phyloP scores from a whole-genome alignment of 208 protist genomes.

The Trypanosoma theileri region DNA sequence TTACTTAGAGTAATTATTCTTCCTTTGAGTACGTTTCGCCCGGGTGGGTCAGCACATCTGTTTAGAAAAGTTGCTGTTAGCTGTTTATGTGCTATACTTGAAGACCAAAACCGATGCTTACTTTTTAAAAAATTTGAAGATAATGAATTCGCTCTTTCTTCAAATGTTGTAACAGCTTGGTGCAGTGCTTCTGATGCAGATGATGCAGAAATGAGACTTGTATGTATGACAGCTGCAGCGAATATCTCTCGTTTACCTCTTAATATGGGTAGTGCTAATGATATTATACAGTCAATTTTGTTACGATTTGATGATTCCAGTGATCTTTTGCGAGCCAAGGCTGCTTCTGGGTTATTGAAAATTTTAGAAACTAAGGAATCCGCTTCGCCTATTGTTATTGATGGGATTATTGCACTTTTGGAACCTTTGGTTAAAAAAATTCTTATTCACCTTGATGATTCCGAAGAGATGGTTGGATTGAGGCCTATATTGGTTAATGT shows the following conservation, averaged over 20 bases:
- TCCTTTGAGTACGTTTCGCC: slow-evolving; percentile 59
- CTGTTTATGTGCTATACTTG: slow-evolving; percentile 66
- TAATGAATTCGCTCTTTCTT: slow-evolving; percentile 42
- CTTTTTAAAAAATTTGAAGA: slow-evolving; percentile 31
- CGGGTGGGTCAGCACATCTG: slow-evolving; percentile 65
- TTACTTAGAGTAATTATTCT: slow-evolving; percentile 70
- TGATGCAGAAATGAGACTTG: slow-evolving; percentile 82
- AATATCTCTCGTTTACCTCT: slow-evolving; percentile 58
- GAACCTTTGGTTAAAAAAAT: slow-evolving; percentile 72
- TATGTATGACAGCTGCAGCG: slow-evolving; percentile 62
- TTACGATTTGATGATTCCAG: slow-evolving; percentile 84
- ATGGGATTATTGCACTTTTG: slow-evolving; percentile 65
- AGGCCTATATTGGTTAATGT: slow-evolving; percentile 39
- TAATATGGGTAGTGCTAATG: slow-evolving; percentile 52
- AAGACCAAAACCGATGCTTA: slow-evolving; percentile 26
- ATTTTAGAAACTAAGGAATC: slow-evolving; percentile 29
- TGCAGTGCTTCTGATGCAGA: slow-evolving; percentile 79
- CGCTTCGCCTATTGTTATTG: slow-evolving; percentile 37
- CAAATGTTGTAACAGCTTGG: slow-evolving; percentile 59
- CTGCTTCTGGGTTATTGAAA: slow-evolving; percentile 36
- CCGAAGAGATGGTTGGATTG: slow-evolving; percentile 63
- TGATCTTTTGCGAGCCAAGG: slow-evolving; percentile 59
- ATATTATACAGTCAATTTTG: slow-evolving; percentile 71
- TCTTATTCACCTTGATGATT: slow-evolving; percentile 86
- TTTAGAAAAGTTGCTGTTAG: slow-evolving; percentile 87